These are phyloP conservation scores for Brasilioporus rufonigricans DNA, from an alignment of 768 basidiomycete genomes.

Conservation along the genomic window DNA sequence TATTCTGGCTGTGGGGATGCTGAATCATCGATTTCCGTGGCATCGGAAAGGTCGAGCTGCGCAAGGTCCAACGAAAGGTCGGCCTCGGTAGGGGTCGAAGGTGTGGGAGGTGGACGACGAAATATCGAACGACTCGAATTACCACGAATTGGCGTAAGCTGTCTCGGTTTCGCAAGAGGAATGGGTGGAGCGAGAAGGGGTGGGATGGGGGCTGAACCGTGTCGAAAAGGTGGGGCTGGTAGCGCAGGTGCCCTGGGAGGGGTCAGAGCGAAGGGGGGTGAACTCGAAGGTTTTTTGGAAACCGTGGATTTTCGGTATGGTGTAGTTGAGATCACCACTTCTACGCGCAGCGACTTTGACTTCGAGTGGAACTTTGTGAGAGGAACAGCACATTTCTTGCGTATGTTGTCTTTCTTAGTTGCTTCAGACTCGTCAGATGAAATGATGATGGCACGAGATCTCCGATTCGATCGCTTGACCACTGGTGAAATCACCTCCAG, in stretches of 20 bases:
- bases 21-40: slow-evolving; percentile 47
- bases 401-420: slow-evolving; percentile 17
- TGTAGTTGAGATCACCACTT: slow-evolving; percentile 43
- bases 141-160: slow-evolving; percentile 65
- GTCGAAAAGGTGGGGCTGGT: background rate
- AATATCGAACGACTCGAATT: slow-evolving; percentile 34
- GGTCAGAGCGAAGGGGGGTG: background rate
- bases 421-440: slow-evolving; percentile 51
- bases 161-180: slow-evolving; percentile 46
- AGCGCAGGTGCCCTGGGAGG: slow-evolving; percentile 3
- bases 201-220: background rate
- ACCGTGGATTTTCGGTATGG: slow-evolving; percentile 22
- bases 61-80: slow-evolving; percentile 39
- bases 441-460: slow-evolving; percentile 28
- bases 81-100: slow-evolving; percentile 52
- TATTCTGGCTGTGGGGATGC: slow-evolving; percentile 46
- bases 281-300: slow-evolving; percentile 10
- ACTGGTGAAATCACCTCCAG: slow-evolving; percentile 23
- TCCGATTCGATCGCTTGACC: slow-evolving; percentile 13
- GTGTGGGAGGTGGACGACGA: slow-evolving; percentile 47
- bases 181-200: slow-evolving; percentile 6
- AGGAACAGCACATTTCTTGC: slow-evolving; percentile 3
- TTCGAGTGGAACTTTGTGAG: slow-evolving; percentile 12
- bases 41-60: slow-evolving; percentile 45
- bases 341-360: slow-evolving; percentile 29